Conservation (phyloP, 169 alveolate species). For the Babesia ovis region DNA sequence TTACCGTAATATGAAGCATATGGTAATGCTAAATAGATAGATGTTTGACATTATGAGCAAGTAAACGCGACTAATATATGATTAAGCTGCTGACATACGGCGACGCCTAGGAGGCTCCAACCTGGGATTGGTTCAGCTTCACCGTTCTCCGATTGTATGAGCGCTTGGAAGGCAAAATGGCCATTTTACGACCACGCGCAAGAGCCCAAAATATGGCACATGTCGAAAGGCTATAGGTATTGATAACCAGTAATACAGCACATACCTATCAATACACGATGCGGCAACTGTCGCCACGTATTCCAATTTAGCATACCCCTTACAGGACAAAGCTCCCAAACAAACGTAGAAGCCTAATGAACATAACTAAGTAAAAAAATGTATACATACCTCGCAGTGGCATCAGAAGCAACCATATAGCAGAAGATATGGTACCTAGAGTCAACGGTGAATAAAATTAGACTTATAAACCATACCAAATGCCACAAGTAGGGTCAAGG, state of each 20-base stretch:
- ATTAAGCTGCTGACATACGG: too few species aligned
- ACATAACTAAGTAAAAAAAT: neutral
- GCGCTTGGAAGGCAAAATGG: neutral
- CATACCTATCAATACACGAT: slow-evolving; percentile 56
- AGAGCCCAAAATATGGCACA: slow-evolving; percentile 32
- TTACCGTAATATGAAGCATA: too few species aligned
- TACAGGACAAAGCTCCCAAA: slow-evolving; percentile 46
- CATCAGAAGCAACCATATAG: slow-evolving; percentile 20
- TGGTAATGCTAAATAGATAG: too few species aligned
- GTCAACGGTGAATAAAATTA: neutral
- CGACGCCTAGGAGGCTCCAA: neutral
- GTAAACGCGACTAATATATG: too few species aligned
- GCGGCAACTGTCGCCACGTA: slow-evolving; percentile 43
- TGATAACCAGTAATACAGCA: neutral
- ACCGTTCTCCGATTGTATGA: neutral
- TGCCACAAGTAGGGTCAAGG: neutral
- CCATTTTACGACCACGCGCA: slow-evolving; percentile 28
- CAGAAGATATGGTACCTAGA: slow-evolving; percentile 34
- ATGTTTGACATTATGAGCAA: too few species aligned
- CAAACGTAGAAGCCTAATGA: slow-evolving; percentile 53
- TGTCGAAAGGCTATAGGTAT: slow-evolving; percentile 19
- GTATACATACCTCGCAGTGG: slow-evolving; percentile 44
- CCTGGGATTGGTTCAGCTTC: slow-evolving; percentile 2
- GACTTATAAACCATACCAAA: slow-evolving; percentile 21
- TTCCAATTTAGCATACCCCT: slow-evolving; percentile 10